Evolutionary conservation across 805 yeast genomes (phyloP).

Genomic region (Dipodascopsis uninucleata): DNA sequence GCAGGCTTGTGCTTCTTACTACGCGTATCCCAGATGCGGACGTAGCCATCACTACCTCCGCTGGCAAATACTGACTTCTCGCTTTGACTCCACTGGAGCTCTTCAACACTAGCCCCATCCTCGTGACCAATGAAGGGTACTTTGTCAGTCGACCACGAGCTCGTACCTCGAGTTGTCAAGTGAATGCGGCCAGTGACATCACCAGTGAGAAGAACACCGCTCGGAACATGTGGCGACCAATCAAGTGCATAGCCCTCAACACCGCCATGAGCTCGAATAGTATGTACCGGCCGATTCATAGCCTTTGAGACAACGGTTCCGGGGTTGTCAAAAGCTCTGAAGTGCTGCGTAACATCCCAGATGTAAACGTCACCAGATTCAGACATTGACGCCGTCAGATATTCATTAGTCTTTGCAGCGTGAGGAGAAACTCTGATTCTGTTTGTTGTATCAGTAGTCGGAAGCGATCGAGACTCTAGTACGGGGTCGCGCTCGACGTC

Average conservation of each 20-base stretch:
- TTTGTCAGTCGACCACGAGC: constrained; percentile 80
- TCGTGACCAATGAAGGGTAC: constrained; percentile 57
- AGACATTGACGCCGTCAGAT: constrained; percentile 79
- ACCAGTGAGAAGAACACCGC: constrained; percentile 78
- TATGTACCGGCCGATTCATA: constrained; percentile 75
- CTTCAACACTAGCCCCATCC: constrained; percentile 73
- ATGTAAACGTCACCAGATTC: constrained; percentile 88
- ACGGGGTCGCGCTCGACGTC: constrained; percentile 66
- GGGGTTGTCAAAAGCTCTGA: constrained; percentile 80
- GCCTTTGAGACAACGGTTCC: constrained; percentile 77
- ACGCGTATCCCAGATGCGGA: constrained; percentile 95
- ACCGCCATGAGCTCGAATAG: constrained; percentile 78
- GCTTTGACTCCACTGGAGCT: constrained; percentile 91
- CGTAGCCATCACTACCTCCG: constrained; percentile 85
- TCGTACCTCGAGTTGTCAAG: constrained; percentile 69
- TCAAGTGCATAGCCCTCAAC: constrained; percentile 98
- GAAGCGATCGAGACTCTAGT: constrained; percentile 76
- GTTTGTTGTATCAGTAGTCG: constrained; percentile 80
- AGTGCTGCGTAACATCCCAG: constrained; percentile 75
- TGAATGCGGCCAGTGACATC: constrained; percentile 82
- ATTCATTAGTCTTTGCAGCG: constrained; percentile 69
- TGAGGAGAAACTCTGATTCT: constrained; percentile 82
- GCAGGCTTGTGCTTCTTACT: constrained; percentile 91
- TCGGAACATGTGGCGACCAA: constrained; percentile 83
- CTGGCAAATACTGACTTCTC: constrained; percentile 95